A percentile compares a stretch with the other conserved stretches of the same genome.
phyloP scores from a whole-genome alignment of 192 early-diverging fungal genomes.

The Entrophospora sp. region DNA sequence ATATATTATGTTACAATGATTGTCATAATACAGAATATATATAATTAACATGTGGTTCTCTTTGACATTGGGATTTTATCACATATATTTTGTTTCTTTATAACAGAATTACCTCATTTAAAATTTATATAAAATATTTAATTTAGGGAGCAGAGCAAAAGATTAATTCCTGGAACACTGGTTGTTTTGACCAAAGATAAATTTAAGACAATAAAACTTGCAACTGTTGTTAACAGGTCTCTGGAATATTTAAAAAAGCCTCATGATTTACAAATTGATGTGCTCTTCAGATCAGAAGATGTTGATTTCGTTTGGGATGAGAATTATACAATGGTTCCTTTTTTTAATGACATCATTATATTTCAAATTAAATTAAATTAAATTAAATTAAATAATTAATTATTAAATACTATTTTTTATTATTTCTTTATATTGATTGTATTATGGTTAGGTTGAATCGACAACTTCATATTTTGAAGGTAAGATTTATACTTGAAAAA shows the following conservation, averaged over 20 bases:
- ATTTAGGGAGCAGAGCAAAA: conserved; percentile 32
- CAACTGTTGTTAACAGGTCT: conserved; percentile 37
- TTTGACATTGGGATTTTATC: too few relatives aligned
- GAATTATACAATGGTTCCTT: conserved; percentile 12
- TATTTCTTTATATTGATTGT: not conserved
- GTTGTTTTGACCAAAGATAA: conserved; percentile 43
- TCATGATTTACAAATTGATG: conserved; percentile 29
- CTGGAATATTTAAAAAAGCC: conserved; percentile 19
- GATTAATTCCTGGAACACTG: conserved; percentile 44
- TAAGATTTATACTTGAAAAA: not conserved
- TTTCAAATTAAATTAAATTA: not conserved
- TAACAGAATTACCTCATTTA: not conserved
- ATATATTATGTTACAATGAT: not conserved
- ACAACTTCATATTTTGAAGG: conserved; percentile 37
- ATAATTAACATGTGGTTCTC: too few relatives aligned
- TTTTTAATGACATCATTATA: not conserved
- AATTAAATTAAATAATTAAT: not conserved
- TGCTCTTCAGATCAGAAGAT: conserved; percentile 23
- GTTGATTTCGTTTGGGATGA: conserved; percentile 10
- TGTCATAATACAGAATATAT: too few relatives aligned
- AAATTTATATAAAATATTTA: not conserved
- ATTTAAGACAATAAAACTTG: conserved; percentile 40
- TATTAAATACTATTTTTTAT: not conserved
- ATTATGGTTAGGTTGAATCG: conserved; percentile 24
- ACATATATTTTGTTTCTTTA: too few relatives aligned